phyloP scores from a whole-genome alignment of 2,329 filamentous ascomycete species.

The Penicillium italicum region DNA sequence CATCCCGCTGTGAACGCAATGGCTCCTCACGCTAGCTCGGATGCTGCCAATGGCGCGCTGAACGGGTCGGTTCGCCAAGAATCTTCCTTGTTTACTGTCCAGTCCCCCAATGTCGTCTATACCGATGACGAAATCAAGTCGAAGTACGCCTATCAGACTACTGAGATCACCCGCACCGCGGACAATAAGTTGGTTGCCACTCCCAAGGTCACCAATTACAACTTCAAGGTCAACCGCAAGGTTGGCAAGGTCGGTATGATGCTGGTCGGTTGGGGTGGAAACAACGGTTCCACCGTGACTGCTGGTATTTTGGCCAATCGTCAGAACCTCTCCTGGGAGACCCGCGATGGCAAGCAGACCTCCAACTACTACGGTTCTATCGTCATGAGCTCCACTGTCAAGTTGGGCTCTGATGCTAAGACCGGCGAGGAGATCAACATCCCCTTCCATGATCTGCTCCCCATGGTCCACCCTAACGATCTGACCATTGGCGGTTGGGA shows the following conservation, averaged over 20 bases:
- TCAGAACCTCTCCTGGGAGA: conserved; percentile 82
- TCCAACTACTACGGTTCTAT: conserved; percentile 99
- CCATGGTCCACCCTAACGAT: conserved; percentile 97
- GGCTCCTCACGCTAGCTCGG: conserved; percentile 82
- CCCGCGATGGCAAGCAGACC: conserved; percentile 76
- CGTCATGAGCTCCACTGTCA: conserved; percentile 95
- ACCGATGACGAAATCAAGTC: conserved; percentile 82
- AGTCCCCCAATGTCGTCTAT: conserved; percentile 90
- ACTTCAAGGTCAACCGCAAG: conserved; percentile 96
- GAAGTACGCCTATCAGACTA: conserved; percentile 96
- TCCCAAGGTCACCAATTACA: conserved; percentile 84
- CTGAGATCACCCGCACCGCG: conserved; percentile 67
- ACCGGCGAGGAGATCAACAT: conserved; percentile 91
- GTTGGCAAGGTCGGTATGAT: conserved; percentile 93
- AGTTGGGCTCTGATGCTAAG: conserved; percentile 82
- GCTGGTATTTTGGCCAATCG: conserved; percentile 96
- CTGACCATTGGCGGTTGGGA: conserved; percentile 96
- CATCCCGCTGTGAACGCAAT: conserved; percentile 54
- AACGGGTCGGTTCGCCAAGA: conserved; percentile 49
- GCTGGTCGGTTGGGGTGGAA: conserved; percentile 96
- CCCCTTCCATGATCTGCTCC: conserved; percentile 88
- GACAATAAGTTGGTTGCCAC: conserved; percentile 77
- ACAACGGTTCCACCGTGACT: conserved; percentile 96
- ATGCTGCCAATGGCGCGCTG: conserved; percentile 54
- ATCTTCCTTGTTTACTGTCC: conserved; percentile 70